Conservation (phyloP, 306 rosid genomes). For the Luffa acutangula region DNA sequence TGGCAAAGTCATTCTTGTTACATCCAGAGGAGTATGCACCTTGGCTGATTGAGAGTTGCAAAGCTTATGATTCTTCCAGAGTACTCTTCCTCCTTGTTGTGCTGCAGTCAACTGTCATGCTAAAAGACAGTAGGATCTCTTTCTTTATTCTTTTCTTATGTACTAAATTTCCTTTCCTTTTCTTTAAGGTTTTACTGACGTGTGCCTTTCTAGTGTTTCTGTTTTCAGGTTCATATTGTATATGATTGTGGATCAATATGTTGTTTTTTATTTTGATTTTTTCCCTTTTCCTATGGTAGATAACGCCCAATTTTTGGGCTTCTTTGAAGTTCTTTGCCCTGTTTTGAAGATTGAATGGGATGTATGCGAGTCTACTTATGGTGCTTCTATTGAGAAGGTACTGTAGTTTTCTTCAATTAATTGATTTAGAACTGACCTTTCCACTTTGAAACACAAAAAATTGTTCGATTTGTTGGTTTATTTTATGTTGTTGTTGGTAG, state of each 20-base stretch:
- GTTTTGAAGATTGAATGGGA: conserved; percentile 69
- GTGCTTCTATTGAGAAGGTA: conserved; percentile 52
- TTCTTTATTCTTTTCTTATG: background rate
- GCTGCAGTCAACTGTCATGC: conserved; percentile 40
- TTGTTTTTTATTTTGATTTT: background rate
- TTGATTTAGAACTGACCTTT: background rate
- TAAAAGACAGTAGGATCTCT: conserved; percentile 30
- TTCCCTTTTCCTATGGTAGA: conserved; percentile 14
- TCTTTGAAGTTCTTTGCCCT: conserved; percentile 45
- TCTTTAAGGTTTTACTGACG: background rate
- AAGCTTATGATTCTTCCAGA: conserved; percentile 51
- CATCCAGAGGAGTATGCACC: conserved; percentile 36
- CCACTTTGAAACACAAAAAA: background rate
- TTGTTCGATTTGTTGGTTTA: background rate
- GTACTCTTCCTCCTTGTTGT: conserved; percentile 49
- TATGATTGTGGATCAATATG: background rate
- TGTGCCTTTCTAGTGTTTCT: background rate
- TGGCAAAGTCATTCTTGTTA: conserved; percentile 52
- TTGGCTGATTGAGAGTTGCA: conserved; percentile 47
- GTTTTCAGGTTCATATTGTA: background rate
- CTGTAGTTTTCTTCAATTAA: background rate
- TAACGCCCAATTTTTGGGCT: conserved; percentile 26
- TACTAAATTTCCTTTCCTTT: background rate
- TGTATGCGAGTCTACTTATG: conserved; percentile 27
- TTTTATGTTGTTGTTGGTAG: conserved; percentile 34